Evolutionary conservation across 805 yeast genomes (phyloP), one percentile per base, ranked within the genome.

Genomic region (Yamadazyma sp.): DNA sequence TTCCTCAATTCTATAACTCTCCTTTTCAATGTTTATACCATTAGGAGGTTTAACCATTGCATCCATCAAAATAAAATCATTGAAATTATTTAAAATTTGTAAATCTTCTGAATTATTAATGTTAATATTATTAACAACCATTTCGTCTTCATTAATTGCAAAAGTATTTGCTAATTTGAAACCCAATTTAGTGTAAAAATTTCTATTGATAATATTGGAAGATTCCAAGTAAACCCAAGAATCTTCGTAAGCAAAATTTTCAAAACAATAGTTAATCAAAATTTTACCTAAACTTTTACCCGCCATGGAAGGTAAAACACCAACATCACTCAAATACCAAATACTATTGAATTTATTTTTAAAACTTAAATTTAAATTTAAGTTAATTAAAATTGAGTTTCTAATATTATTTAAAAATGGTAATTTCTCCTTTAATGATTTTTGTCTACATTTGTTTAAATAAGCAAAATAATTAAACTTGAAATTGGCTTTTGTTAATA

Each of bases 321-420:
- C 82, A 35, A 78, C 62, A 50, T 78, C 82, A 30, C 73, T 65
- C 42, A 78, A 60, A 50, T 78, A 78, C 82, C 82, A 78, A 34
- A 75, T 55, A 27, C 60, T 51, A 29, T 55, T 55, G 33, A 55
- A 57, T 32, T 64, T 60, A 20, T 40, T 37, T 18, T 55, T 56
- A 31, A 51, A 56, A 33, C 60, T 58, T 19, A 42, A 35, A 23
- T 39, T 42, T 26, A 51, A 44, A 33, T 56, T 53, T 43, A 60
- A 48, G 4, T 64, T 63, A 16, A 68, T 65, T 33, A 78, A 53
- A 11, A 71, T 71, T 13, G 64, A 62, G 30, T 58, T 52, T 42
- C 76, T 65, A 35, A 66, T 69, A 22, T 66, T 55, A 22, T 59
- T 65, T 44, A 77, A 63, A 33, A 68, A 60, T 23, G 72, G 69